These are phyloP conservation scores for Pseudogymnoascus destructans DNA, from an alignment of 2,329 filamentous ascomycete species.

Conservation along the genomic window DNA sequence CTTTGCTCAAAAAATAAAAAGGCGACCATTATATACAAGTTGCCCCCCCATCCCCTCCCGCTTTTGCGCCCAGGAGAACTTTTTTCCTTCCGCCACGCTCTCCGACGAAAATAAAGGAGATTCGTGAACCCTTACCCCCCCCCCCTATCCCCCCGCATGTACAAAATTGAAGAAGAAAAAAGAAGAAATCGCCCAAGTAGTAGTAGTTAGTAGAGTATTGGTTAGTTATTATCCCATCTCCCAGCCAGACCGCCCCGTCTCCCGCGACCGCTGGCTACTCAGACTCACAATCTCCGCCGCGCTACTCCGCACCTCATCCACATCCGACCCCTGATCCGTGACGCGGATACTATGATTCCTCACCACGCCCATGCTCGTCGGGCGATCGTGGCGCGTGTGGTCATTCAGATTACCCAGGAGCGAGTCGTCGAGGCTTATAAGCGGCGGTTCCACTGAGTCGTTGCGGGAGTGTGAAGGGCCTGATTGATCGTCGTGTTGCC, in stretches of 20 bases:
- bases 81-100: background rate
- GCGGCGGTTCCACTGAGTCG: background rate
- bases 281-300: background rate
- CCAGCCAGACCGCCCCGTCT: background rate
- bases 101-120: background rate
- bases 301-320: background rate
- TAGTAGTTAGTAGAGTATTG: background rate
- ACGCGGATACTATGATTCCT: conserved; percentile 40
- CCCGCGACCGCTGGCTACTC: background rate
- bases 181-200: background rate
- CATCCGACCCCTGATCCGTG: background rate
- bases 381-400: conserved; percentile 32
- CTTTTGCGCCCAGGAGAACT: background rate
- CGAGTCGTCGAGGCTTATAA: conserved; percentile 3
- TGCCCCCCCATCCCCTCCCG: background rate
- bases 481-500: background rate
- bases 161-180: background rate
- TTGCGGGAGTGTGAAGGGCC: background rate
- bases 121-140: background rate
- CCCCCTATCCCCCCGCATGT: background rate
- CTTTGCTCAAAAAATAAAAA: background rate
- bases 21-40: background rate
- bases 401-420: conserved; percentile 6
- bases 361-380: conserved; percentile 43
- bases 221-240: background rate